A percentile compares a stretch with the other conserved stretches of the same genome.
These are phyloP conservation scores for Ceratobasidium sp. DNA, from an alignment of 1,284 basidiomycete species.

Conservation along the genomic window DNA sequence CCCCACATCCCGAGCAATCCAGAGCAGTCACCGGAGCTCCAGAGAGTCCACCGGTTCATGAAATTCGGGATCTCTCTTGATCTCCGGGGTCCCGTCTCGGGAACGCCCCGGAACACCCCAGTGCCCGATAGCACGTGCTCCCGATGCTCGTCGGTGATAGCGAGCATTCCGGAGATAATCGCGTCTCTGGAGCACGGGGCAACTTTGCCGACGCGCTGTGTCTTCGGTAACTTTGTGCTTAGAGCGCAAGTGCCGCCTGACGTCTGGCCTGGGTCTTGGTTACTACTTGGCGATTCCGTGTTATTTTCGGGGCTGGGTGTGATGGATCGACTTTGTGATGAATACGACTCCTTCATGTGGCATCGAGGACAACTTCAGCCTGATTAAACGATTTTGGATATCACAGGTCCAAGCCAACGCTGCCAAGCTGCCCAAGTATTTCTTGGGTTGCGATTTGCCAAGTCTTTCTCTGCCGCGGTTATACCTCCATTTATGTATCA, in stretches of 20 bases:
- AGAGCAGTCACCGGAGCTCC: too few relatives aligned
- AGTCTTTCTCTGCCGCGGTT: conserved; percentile 17
- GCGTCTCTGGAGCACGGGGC: too few relatives aligned
- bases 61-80: too few relatives aligned
- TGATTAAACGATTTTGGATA: neutral
- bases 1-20: too few relatives aligned
- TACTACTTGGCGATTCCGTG: neutral
- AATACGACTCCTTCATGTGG: neutral
- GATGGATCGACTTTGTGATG: neutral
- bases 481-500: conserved; percentile 12
- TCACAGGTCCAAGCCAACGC: conserved; percentile 5
- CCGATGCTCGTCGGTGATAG: too few relatives aligned
- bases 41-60: too few relatives aligned
- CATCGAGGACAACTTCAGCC: neutral
- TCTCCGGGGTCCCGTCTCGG: too few relatives aligned
- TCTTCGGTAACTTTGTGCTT: neutral
- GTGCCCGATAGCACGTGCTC: too few relatives aligned
- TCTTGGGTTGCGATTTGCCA: conserved; percentile 44
- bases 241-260: neutral
- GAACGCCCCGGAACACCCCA: too few relatives aligned
- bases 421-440: conserved; percentile 23
- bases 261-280: neutral
- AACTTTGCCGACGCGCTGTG: too few relatives aligned
- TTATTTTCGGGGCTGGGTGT: neutral
- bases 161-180: too few relatives aligned